Conservation (phyloP, 148 eudicot genomes). For the Nepenthes mirabilis region DNA sequence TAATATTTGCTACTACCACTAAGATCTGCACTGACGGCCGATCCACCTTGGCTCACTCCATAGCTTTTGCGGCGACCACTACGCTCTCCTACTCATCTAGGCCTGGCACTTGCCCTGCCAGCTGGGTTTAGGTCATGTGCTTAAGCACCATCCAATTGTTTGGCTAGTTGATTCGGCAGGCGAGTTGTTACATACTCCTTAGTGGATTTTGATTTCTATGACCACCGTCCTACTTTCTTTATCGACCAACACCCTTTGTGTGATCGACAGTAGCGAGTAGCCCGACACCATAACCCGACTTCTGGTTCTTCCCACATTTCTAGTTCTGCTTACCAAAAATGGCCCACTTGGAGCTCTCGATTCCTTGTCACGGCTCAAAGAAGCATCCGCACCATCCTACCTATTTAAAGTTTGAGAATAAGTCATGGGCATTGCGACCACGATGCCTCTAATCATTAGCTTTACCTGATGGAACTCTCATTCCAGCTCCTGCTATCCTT, state of each 20-base stretch:
- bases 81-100: too few species aligned
- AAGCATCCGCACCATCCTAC: not conserved
- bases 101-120: too few species aligned
- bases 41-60: constrained; percentile 17
- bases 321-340: constrained; percentile 1
- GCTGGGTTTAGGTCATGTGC: not conserved
- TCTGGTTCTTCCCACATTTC: not conserved
- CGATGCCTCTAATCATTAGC: constrained; percentile 1
- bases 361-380: not conserved
- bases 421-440: not conserved
- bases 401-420: not conserved
- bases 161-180: constrained; percentile 70
- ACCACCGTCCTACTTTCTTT: constrained; percentile 5
- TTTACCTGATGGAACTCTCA: not conserved
- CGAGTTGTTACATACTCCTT: constrained; percentile 59
- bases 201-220: constrained; percentile 12
- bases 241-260: constrained; percentile 5
- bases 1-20: constrained; percentile 44
- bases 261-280: constrained; percentile 2
- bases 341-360: constrained; percentile 3
- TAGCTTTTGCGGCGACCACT: not conserved
- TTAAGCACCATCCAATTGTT: constrained; percentile 47
- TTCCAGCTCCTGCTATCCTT: not conserved
- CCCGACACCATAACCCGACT: too few species aligned
- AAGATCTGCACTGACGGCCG: constrained; percentile 50